Conservation (phyloP, 495 filamentous ascomycete species). For the Neurospora sp. region DNA sequence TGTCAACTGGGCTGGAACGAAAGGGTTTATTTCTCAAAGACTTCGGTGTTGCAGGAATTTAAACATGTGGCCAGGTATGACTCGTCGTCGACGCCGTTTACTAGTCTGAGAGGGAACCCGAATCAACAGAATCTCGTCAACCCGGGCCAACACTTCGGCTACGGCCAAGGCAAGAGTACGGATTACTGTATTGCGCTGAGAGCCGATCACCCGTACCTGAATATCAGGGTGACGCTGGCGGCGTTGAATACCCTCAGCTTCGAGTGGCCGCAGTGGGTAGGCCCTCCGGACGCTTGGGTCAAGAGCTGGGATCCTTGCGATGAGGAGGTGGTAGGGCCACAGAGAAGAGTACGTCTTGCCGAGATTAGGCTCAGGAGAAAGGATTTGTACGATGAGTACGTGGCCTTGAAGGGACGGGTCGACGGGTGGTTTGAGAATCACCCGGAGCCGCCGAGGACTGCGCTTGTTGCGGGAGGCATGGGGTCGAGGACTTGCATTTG, state of each 20-base stretch:
- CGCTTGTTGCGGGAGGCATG: not conserved
- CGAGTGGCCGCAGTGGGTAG: not conserved
- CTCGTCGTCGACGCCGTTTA: not conserved
- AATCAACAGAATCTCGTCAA: not conserved
- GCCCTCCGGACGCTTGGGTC: not conserved
- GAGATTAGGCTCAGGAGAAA: not conserved
- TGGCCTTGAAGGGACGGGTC: not conserved
- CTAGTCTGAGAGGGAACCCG: not conserved
- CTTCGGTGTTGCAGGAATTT: not conserved
- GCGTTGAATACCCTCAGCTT: not conserved
- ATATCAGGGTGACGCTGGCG: not conserved
- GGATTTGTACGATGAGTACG: not conserved
- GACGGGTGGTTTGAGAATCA: not conserved
- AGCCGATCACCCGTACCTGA: not conserved
- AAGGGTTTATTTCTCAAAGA: not conserved
- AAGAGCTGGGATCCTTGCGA: not conserved
- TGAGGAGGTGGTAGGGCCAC: not conserved
- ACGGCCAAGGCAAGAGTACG: not conserved
- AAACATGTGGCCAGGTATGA: not conserved
- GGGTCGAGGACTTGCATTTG: not conserved
- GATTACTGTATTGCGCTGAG: not conserved
- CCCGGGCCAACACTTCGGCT: not conserved
- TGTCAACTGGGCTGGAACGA: not conserved
- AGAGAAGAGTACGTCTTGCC: not conserved
- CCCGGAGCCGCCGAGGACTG: not conserved